Percentiles rank a stretch among this genome's conserved stretches.
phyloP scores from a whole-genome alignment of 2,329 filamentous ascomycete species.

The Stachybotrys chartarum region DNA sequence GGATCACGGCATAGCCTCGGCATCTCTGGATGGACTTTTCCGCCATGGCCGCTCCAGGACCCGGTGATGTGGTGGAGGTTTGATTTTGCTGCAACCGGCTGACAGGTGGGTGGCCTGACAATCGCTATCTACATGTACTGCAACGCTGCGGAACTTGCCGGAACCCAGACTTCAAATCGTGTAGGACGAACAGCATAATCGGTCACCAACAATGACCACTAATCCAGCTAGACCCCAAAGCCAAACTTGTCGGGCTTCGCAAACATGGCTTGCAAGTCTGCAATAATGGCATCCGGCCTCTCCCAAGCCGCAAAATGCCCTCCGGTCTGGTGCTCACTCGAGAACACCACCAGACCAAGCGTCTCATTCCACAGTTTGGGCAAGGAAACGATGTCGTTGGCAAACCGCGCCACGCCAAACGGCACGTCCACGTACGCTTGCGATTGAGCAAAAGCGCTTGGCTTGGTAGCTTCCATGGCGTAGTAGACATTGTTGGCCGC shows the following conservation, averaged over 20 bases:
- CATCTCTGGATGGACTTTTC: neutral
- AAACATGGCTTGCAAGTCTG: slow-evolving; percentile 53
- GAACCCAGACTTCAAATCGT: too few species aligned
- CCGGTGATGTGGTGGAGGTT: too few species aligned
- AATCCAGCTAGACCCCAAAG: neutral
- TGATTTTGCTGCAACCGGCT: neutral
- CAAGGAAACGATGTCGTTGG: slow-evolving; percentile 46
- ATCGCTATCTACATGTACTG: too few species aligned
- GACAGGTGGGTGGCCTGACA: neutral
- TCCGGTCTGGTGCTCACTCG: slow-evolving; percentile 40
- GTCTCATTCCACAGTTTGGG: slow-evolving; percentile 51
- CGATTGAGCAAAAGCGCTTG: slow-evolving; percentile 6
- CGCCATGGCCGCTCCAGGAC: too few species aligned
- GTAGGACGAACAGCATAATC: too few species aligned
- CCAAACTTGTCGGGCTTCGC: slow-evolving; percentile 21
- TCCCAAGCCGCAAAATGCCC: slow-evolving; percentile 59
- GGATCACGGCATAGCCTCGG: neutral
- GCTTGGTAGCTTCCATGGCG: slow-evolving; percentile 43
- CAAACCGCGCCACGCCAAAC: slow-evolving; percentile 46
- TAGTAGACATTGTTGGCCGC: slow-evolving; percentile 68
- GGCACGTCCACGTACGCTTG: slow-evolving; percentile 27
- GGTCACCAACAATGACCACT: too few species aligned
- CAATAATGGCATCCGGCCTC: slow-evolving; percentile 41
- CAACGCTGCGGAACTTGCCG: too few species aligned
- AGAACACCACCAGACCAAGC: slow-evolving; percentile 53